Evolutionary conservation across 306 rosid genomes (phyloP).

Genomic region (Pachyrhizus erosus): DNA sequence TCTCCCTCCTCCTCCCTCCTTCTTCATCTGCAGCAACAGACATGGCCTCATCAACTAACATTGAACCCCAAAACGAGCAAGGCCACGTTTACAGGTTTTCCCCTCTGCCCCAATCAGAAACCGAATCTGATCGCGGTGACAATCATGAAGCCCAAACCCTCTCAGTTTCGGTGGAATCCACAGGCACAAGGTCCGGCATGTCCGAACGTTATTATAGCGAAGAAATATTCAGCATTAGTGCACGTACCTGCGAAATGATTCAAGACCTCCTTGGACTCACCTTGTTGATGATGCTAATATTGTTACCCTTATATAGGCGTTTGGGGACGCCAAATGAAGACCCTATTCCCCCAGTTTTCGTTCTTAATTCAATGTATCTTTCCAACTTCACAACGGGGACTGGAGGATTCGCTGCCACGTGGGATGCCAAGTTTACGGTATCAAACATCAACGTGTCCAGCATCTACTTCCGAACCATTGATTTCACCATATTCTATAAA

Average conservation of each 20-base stretch:
- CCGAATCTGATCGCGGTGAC: neutral
- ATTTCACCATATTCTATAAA: constrained; percentile 48
- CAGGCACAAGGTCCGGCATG: neutral
- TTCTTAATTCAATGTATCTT: constrained; percentile 49
- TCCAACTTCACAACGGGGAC: constrained; percentile 41
- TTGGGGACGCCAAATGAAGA: constrained; percentile 25
- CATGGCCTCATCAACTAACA: constrained; percentile 35
- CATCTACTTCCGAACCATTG: constrained; percentile 43
- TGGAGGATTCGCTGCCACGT: constrained; percentile 27
- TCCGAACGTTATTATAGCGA: neutral
- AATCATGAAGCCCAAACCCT: neutral
- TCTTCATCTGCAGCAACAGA: neutral
- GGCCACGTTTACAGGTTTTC: constrained; percentile 26
- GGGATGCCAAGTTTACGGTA: constrained; percentile 54
- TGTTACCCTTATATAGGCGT: constrained; percentile 36
- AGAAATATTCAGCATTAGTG: neutral
- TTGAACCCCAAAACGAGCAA: constrained; percentile 40
- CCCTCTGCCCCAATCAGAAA: constrained; percentile 46
- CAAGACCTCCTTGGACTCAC: constrained; percentile 45
- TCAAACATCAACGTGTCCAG: constrained; percentile 44
- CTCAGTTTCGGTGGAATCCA: constrained; percentile 36
- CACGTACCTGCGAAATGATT: constrained; percentile 4
- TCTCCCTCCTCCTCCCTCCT: neutral
- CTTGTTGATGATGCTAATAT: constrained; percentile 36
- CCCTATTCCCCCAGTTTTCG: constrained; percentile 45